Evolutionary conservation across 306 rosid genomes (phyloP).

Genomic region (Vigna reflexopilosa): DNA sequence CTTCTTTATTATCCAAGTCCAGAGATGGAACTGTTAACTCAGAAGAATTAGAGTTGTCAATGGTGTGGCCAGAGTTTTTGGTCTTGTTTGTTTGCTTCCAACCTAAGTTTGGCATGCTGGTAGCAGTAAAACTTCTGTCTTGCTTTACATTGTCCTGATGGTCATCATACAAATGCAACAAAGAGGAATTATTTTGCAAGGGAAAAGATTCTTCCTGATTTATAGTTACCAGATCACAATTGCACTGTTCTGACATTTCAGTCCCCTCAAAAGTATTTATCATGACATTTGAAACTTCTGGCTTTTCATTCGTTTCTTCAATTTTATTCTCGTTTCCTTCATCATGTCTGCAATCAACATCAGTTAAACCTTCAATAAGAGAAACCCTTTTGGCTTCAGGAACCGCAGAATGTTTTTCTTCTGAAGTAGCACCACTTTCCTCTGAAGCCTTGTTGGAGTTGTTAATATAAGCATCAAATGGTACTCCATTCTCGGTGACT

Average conservation of each 20-base stretch:
- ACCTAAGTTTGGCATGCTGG: constrained; percentile 40
- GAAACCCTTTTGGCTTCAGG: constrained; percentile 41
- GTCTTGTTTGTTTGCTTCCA: constrained; percentile 37
- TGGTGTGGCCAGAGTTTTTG: constrained; percentile 28
- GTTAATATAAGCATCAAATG: constrained; percentile 27
- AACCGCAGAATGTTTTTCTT: constrained; percentile 39
- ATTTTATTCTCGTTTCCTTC: constrained; percentile 35
- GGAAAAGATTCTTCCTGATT: constrained; percentile 43
- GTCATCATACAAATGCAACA: constrained; percentile 30
- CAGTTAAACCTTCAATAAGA: constrained; percentile 27
- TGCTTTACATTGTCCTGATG: constrained; percentile 31
- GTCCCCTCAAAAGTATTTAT: constrained; percentile 29
- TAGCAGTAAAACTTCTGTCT: constrained; percentile 28
- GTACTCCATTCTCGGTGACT: constrained; percentile 40
- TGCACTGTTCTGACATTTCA: constrained; percentile 41
- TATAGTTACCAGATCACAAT: constrained; percentile 25
- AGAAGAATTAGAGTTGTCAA: constrained; percentile 46
- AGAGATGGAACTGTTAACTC: constrained; percentile 44
- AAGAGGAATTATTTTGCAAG: constrained; percentile 37
- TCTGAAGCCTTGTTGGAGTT: constrained; percentile 41
- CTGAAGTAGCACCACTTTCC: constrained; percentile 39
- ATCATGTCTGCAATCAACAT: constrained; percentile 34
- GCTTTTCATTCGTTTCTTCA: constrained; percentile 42
- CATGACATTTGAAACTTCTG: constrained; percentile 43
- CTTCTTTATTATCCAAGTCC: constrained; percentile 47